Evolutionary conservation across 352 stramenopile genomes (phyloP), one percentile per base, ranked within the genome.

Genomic region (Phytophthora europaea): DNA sequence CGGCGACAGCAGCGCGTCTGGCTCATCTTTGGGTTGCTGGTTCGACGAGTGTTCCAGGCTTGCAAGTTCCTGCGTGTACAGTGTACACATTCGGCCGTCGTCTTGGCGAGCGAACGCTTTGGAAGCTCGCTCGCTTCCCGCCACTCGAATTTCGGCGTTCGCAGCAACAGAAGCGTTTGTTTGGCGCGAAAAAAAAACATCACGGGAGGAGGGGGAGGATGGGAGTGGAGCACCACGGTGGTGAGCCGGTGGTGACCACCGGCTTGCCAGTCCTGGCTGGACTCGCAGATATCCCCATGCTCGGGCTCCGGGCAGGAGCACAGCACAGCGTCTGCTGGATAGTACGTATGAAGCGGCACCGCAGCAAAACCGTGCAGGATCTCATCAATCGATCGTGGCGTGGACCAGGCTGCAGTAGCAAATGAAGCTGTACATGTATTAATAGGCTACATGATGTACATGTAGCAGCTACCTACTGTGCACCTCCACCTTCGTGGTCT

Each of bases 281-380:
- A n/a, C n/a, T n/a, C n/a, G n/a, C n/a, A n/a, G n/a, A n/a, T n/a
- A n/a, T n/a, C 26, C 26, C 26, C 26, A 31, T 28, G 26, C 15
- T 55, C 1, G 10, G 23, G 28, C 50, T 56, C 50, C 50, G 22
- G 38, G 36, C 36, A 47, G 38, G 38, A 47, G 38, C 38, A 48
- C 16, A 26, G 22, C 26, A 60, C 23, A 50, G n/a, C 26, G 3
- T 6, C 26, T 31, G 26, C 26, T 67, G 68, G 61, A 71, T 58
- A 70, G 54, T 61, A 53, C 61, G 34, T 8, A 43, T 15, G 2
- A 65, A 70, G 40, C 40, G 50, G 36, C 58, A 63, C 38, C 26
- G 60, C 61, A 57, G 61, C 61, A 75, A 71, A 75, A 67, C 9
- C 55, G 64, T 47, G 53, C 53, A 31, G 43, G 45, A 7, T 67